A percentile compares a stretch with the other conserved stretches of the same genome.
Evolutionary conservation across 441 rosid species (phyloP).

Genomic region (Adansonia madagascariensis): DNA sequence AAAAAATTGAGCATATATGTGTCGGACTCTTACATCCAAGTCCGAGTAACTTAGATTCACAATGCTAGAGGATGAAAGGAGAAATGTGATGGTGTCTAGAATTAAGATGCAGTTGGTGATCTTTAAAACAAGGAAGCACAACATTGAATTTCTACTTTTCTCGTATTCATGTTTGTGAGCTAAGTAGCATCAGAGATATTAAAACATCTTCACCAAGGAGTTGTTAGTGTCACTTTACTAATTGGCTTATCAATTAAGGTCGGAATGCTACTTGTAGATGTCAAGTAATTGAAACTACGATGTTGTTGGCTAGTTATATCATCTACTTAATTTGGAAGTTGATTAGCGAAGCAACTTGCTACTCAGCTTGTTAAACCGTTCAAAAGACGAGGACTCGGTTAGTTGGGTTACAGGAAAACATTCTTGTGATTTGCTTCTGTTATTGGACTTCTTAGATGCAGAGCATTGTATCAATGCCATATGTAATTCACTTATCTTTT

Average conservation of each 20-base stretch:
- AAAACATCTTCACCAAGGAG: too few relatives aligned
- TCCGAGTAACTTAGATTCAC: too few relatives aligned
- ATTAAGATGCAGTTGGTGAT: too few relatives aligned
- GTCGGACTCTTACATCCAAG: too few relatives aligned
- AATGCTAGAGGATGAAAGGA: too few relatives aligned
- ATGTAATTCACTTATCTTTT: slow-evolving; percentile 3
- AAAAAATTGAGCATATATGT: too few relatives aligned
- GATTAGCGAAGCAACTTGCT: not conserved
- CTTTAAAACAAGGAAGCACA: too few relatives aligned
- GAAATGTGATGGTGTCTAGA: too few relatives aligned
- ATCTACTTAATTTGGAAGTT: not conserved
- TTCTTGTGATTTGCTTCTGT: not conserved
- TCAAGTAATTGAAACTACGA: not conserved
- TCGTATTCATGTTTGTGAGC: too few relatives aligned
- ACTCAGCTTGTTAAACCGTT: not conserved
- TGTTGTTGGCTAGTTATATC: not conserved
- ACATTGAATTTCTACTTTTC: too few relatives aligned
- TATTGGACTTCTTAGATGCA: not conserved
- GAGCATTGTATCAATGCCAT: not conserved
- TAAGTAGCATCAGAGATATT: too few relatives aligned
- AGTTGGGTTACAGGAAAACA: not conserved
- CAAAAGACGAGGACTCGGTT: not conserved
- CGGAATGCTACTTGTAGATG: not conserved
- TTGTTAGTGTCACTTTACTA: not conserved
- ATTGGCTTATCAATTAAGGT: not conserved